Base-by-base conservation (phyloP, 495 filamentous ascomycete species). In the Copromyces sp. region DNA sequence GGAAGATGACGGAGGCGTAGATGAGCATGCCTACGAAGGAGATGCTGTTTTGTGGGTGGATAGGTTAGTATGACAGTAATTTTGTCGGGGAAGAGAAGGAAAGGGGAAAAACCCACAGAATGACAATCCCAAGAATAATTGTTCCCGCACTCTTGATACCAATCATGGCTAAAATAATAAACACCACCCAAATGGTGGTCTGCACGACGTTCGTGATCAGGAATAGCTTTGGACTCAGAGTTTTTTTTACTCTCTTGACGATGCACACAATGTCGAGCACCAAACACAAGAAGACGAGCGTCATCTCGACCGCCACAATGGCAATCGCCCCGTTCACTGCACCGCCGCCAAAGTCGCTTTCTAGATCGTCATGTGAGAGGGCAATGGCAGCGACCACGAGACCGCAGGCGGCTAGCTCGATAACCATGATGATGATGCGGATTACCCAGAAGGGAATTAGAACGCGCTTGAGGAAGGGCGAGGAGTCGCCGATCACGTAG, bases 371-470 rank as follows among this genome's bases (percentile, higher is more conserved):
- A 16, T 68, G 73, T 71, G 24, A 74, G 17, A 68, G 37, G 59
- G 53, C 45, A 20, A 81, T 17, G 12, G 68, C 73, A 71, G 72
- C 69, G 47, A 81, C 37, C 11, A 71, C 17, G 2, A 81, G 29
- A 16, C n/a, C 75, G 71, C 75, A 80, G 29, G 76, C 14, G 68
- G 4, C 76, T 35, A 79, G 73, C 38, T 73, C 74, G 69, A 79
- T 8, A 1, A 80, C 6, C 76, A 80, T 74, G 71, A 80, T 74
- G 53, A 79, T 89, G 70, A 90, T 88, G 32, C 92, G 89, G 78
- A 95, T 92, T 11, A 93, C 94, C 94, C 94, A 97, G 83, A 93
- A 97, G 0, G 95, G 95, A 24, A 98, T 85, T 3, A 97, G 84
- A 1, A 89, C 87, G 83, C 81, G 82, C 76, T 84, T 83, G 74